Conservation (phyloP, 2,329 filamentous ascomycete species). For the Neurospora sp. region DNA sequence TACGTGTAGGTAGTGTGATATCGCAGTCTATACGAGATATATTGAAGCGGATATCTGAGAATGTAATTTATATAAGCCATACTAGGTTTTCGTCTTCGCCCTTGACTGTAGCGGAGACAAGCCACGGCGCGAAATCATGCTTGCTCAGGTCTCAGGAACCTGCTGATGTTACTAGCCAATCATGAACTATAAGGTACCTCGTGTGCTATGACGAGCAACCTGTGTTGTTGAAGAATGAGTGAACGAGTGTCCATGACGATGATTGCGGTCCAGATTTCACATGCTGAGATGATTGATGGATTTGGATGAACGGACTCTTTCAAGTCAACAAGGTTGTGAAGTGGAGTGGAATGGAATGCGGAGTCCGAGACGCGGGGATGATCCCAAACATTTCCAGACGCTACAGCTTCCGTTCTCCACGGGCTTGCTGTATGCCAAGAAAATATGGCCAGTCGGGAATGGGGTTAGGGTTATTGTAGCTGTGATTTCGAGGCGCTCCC, state of each 20-base stretch:
- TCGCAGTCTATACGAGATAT: not conserved
- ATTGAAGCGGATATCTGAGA: not conserved
- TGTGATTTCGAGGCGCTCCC: not conserved
- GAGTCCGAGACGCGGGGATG: not conserved
- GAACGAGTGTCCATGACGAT: not conserved
- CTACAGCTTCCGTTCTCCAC: not conserved
- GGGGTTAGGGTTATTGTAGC: slow-evolving; percentile 4
- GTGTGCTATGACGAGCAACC: not conserved
- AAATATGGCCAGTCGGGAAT: not conserved
- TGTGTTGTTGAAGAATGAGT: not conserved
- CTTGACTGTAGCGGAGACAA: not conserved
- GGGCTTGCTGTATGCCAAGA: not conserved
- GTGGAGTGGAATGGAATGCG: not conserved
- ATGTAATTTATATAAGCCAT: not conserved
- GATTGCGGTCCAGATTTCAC: not conserved
- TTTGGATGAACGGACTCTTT: not conserved
- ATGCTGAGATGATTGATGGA: not conserved
- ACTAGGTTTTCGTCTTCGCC: not conserved
- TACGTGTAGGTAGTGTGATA: not conserved
- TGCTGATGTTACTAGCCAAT: not conserved
- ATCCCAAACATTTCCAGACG: not conserved
- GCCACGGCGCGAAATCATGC: not conserved
- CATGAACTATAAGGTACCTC: not conserved
- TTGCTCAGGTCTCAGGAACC: not conserved
- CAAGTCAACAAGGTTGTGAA: not conserved